These are phyloP conservation scores for Tilletia caries DNA, from an alignment of 1,284 basidiomycete species.

Conservation along the genomic window DNA sequence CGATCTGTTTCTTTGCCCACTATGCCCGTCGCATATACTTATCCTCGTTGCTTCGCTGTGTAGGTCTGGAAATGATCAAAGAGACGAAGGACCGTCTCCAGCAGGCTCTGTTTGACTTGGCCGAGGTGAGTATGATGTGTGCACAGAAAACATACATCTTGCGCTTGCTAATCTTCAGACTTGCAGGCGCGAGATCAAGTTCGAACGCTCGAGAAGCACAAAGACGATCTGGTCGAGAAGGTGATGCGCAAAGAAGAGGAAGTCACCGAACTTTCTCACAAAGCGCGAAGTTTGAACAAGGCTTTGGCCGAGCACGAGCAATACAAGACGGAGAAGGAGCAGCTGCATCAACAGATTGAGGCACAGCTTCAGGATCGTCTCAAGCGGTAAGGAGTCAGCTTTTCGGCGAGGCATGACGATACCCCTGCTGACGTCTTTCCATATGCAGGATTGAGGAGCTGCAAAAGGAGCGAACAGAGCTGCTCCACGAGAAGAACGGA, in stretches of 20 bases:
- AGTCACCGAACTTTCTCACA: background rate
- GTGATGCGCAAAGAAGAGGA: slow-evolving; percentile 2
- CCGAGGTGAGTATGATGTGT: background rate
- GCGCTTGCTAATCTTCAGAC: background rate
- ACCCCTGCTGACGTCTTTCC: background rate
- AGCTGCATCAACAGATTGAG: background rate
- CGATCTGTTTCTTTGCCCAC: background rate
- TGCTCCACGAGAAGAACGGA: background rate
- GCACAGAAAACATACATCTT: background rate
- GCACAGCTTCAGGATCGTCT: background rate
- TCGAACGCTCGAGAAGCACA: background rate
- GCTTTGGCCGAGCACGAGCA: background rate
- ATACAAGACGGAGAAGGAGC: background rate
- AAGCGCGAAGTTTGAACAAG: background rate
- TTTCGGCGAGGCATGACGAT: too few species aligned
- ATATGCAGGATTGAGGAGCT: background rate
- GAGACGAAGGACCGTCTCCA: slow-evolving; percentile 5
- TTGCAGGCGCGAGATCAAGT: background rate
- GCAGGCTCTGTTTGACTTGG: background rate
- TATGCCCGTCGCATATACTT: background rate
- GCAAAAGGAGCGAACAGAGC: background rate
- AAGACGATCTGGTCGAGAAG: background rate
- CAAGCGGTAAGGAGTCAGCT: background rate
- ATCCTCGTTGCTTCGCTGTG: background rate
- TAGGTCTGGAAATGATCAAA: background rate